A percentile compares a stretch with the other conserved stretches of the same genome.
phyloP scores from a whole-genome alignment of 257 asterid genomes.

The Nemophila menziesii region DNA sequence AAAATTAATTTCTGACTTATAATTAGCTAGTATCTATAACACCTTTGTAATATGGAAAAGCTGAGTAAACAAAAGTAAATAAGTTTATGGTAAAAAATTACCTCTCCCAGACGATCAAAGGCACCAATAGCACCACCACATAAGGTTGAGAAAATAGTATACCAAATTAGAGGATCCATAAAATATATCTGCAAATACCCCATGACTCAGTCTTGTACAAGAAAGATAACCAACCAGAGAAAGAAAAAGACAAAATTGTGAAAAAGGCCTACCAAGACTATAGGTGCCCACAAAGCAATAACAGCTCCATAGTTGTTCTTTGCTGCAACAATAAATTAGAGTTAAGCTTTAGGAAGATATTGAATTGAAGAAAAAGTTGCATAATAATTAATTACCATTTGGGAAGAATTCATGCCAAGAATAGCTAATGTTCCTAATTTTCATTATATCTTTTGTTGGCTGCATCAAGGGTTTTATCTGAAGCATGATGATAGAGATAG shows the following conservation, averaged over 20 bases:
- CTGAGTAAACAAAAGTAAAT: background rate
- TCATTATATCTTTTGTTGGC: conserved; percentile 78
- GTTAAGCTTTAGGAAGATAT: conserved; percentile 11
- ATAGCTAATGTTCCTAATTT: conserved; percentile 52
- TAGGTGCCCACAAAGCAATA: conserved; percentile 74
- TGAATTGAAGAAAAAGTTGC: conserved; percentile 7
- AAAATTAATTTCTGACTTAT: no score
- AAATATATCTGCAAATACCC: conserved; percentile 99
- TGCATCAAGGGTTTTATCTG: conserved; percentile 84
- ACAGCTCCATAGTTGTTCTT: conserved; percentile 59
- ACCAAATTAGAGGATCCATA: conserved; percentile 97
- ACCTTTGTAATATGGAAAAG: no score
- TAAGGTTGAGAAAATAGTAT: conserved; percentile 70
- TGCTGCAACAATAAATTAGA: conserved; percentile 41
- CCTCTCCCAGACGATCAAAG: conserved; percentile 97
- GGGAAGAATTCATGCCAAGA: conserved; percentile 98
- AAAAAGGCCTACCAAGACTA: conserved; percentile 51
- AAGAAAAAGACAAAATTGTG: conserved; percentile 11
- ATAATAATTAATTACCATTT: conserved; percentile 52
- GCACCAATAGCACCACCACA: conserved; percentile 94
- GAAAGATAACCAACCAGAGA: no score
- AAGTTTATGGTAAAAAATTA: conserved; percentile 15
- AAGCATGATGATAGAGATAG: conserved; percentile 16
- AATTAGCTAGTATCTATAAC: no score
- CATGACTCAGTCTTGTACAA: no score